phyloP scores from a whole-genome alignment of 75 land plant species.

The Pinus albicaulis region DNA sequence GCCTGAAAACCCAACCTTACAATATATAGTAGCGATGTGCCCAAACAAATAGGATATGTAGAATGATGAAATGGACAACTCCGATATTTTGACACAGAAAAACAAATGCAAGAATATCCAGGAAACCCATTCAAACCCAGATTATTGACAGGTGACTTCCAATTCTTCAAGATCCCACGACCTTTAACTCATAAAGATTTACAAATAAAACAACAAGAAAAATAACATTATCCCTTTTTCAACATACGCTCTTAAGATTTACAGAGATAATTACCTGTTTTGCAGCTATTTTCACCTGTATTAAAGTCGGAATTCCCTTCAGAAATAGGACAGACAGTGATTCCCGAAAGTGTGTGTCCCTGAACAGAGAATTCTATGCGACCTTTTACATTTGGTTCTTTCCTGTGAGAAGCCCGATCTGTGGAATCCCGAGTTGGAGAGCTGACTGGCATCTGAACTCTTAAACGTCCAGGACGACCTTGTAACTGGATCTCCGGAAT shows the following conservation, averaged over 20 bases:
- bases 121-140: neutral
- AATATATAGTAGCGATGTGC: too few relatives aligned
- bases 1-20: too few relatives aligned
- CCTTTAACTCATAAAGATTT: neutral
- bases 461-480: constrained; percentile 62
- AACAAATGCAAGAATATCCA: neutral
- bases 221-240: neutral
- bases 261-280: constrained; percentile 63
- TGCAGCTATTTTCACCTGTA: constrained; percentile 57
- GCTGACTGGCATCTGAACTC: constrained; percentile 80
- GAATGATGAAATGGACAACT: neutral
- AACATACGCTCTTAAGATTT: constrained; percentile 3
- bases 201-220: neutral
- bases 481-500: constrained; percentile 59
- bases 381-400: constrained; percentile 53
- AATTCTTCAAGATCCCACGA: neutral
- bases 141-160: neutral
- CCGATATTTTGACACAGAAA: neutral
- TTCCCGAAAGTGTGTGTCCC: constrained; percentile 74
- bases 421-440: constrained; percentile 16
- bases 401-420: constrained; percentile 29
- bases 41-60: constrained; percentile 1
- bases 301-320: constrained; percentile 71
- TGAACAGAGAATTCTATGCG: constrained; percentile 61
- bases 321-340: constrained; percentile 53